These are phyloP conservation scores for Ambrosiella cleistominuta DNA, from an alignment of 2,329 filamentous ascomycete genomes.

Conservation along the genomic window DNA sequence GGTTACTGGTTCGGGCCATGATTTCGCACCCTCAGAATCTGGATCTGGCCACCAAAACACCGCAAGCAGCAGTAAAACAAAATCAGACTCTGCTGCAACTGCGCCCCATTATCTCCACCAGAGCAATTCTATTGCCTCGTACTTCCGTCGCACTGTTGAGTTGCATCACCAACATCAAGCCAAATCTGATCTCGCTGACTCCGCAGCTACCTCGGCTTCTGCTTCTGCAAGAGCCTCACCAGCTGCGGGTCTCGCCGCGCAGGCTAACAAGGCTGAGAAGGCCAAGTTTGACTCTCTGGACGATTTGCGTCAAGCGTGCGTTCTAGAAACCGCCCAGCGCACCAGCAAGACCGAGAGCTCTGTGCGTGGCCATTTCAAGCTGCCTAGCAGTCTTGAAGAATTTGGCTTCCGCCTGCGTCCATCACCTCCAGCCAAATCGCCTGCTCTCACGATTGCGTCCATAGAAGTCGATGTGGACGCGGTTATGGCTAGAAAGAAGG, in stretches of 20 bases:
- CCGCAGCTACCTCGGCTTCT: neutral
- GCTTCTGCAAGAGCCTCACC: neutral
- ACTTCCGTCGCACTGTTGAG: slow-evolving; percentile 10
- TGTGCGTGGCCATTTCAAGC: slow-evolving; percentile 17
- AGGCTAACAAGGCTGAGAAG: slow-evolving; percentile 10
- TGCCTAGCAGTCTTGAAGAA: neutral
- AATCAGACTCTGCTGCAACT: neutral
- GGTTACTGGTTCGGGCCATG: neutral
- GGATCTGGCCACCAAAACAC: neutral
- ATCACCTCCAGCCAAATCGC: slow-evolving; percentile 1
- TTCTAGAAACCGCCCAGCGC: slow-evolving; percentile 18
- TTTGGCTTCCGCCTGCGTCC: slow-evolving; percentile 8
- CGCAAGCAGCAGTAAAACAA: neutral
- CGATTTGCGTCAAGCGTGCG: slow-evolving; percentile 8
- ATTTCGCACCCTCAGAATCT: neutral
- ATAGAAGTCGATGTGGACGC: slow-evolving; percentile 6
- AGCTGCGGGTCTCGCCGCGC: neutral
- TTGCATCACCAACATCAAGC: slow-evolving; percentile 6
- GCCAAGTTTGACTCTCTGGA: slow-evolving; percentile 15
- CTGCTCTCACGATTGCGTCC: neutral
- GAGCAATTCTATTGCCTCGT: slow-evolving; percentile 5
- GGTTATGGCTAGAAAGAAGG: slow-evolving; percentile 4
- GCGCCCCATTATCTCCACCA: neutral
- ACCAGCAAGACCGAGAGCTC: slow-evolving; percentile 22
- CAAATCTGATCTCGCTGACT: slow-evolving; percentile 4